Conservation (phyloP, 805 yeast genomes). For the Nakazawaea pomicola region DNA sequence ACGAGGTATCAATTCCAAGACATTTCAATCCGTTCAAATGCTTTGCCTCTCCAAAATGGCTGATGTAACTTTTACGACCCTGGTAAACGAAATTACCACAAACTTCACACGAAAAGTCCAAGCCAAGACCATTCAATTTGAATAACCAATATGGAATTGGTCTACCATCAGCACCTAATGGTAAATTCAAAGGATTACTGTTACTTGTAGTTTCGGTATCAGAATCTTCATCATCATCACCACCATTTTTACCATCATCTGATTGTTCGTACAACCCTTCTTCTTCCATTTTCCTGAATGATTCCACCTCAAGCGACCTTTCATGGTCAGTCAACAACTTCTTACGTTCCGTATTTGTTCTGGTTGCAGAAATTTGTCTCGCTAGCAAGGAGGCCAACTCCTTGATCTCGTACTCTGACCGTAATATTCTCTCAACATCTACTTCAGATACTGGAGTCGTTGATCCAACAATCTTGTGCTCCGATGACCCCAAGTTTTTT, state of each 20-base stretch:
- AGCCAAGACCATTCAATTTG: conserved; percentile 81
- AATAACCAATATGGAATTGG: conserved; percentile 94
- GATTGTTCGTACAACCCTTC: conserved; percentile 26
- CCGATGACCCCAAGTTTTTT: conserved; percentile 32
- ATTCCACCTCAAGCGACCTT: conserved; percentile 47
- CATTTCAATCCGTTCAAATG: conserved; percentile 72
- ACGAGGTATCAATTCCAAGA: conserved; percentile 60
- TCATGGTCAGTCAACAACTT: conserved; percentile 70
- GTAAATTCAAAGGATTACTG: conserved; percentile 51
- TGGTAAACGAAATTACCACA: conserved; percentile 72
- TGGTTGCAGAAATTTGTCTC: conserved; percentile 43
- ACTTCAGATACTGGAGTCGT: conserved; percentile 8
- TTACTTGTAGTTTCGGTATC: conserved; percentile 24
- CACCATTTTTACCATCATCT: conserved; percentile 19
- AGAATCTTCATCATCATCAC: conserved; percentile 28
- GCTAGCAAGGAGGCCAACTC: conserved; percentile 32
- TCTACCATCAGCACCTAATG: conserved; percentile 81
- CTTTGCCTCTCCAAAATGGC: conserved; percentile 67
- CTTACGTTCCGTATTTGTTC: conserved; percentile 57
- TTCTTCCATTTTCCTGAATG: conserved; percentile 29
- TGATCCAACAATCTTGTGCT: conserved; percentile 11
- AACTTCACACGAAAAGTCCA: conserved; percentile 72
- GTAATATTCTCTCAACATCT: conserved; percentile 4
- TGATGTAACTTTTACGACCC: conserved; percentile 68
- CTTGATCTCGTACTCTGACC: conserved; percentile 22